These are phyloP conservation scores for Picochlorum costavermella DNA, from an alignment of 139 green algal genomes.

Conservation along the genomic window DNA sequence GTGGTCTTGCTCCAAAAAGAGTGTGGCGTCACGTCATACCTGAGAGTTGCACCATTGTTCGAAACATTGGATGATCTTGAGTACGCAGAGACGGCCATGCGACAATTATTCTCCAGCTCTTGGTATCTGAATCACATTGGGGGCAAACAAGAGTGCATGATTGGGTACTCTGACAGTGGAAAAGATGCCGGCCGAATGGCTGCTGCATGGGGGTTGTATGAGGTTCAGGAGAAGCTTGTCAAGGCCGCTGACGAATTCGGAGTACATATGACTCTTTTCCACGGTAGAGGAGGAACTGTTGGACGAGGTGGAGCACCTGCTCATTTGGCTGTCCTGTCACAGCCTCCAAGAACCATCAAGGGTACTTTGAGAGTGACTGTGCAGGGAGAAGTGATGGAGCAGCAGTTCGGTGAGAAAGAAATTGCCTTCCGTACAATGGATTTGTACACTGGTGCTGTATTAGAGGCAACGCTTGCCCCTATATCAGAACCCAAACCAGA, in stretches of 20 bases:
- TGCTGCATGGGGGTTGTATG: constrained; percentile 85
- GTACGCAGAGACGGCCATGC: constrained; percentile 49
- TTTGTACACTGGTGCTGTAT: constrained; percentile 77
- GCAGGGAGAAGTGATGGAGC: constrained; percentile 75
- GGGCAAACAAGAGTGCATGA: constrained; percentile 74
- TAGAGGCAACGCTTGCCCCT: constrained; percentile 72
- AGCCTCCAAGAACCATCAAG: constrained; percentile 81
- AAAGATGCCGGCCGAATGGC: constrained; percentile 93
- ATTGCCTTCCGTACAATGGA: constrained; percentile 64
- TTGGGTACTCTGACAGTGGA: constrained; percentile 93
- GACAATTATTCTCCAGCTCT: constrained; percentile 43
- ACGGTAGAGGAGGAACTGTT: constrained; percentile 90
- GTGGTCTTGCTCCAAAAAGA: constrained; percentile 89
- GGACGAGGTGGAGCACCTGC: constrained; percentile 89
- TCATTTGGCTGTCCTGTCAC: constrained; percentile 87
- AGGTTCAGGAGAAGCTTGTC: constrained; percentile 46
- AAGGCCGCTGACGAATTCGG: constrained; percentile 29
- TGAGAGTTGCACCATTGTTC: constrained; percentile 92
- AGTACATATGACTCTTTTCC: constrained; percentile 91
- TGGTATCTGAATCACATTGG: constrained; percentile 58
- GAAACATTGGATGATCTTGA: constrained; percentile 88
- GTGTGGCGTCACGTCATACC: constrained; percentile 18
- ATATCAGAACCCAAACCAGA: constrained; percentile 19
- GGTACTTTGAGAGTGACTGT: constrained; percentile 87
- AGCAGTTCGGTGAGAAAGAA: constrained; percentile 71